Conservation (phyloP, 1,284 basidiomycete species). For the Tylopilus orsonianus region DNA sequence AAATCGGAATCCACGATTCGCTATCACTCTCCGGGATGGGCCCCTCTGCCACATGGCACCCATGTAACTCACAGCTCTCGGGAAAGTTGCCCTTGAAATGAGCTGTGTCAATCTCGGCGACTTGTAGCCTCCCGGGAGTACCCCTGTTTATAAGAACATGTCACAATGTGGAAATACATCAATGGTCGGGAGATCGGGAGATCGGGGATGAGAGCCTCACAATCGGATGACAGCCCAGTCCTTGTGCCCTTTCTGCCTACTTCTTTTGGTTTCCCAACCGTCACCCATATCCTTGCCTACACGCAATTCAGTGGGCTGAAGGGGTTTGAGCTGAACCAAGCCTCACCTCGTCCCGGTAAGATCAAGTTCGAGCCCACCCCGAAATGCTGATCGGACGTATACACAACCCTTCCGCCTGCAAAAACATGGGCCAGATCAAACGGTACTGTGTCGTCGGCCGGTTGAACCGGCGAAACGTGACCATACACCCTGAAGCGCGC, state of each 20-base stretch:
- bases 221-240: constrained; percentile 93
- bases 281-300: constrained; percentile 90
- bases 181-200: constrained; percentile 5
- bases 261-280: constrained; percentile 97
- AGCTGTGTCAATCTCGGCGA: constrained; percentile 89
- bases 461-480: constrained; percentile 66
- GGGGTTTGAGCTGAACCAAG: background rate
- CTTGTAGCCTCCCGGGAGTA: constrained; percentile 67
- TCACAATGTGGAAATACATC: too few species aligned
- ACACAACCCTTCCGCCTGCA: constrained; percentile 82
- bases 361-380: constrained; percentile 91
- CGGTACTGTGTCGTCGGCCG: constrained; percentile 44
- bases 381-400: constrained; percentile 90
- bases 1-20: constrained; percentile 71
- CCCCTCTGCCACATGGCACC: constrained; percentile 43
- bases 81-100: constrained; percentile 98
- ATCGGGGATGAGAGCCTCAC: constrained; percentile 43
- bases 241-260: constrained; percentile 74
- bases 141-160: too few species aligned
- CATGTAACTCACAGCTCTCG: constrained; percentile 84
- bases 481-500: constrained; percentile 89
- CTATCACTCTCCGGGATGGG: constrained; percentile 41
- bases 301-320: background rate
- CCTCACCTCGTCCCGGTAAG: constrained; percentile 78
- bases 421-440: constrained; percentile 92